phyloP scores from a whole-genome alignment of 352 stramenopile species.

The Phytophthora idaei region DNA sequence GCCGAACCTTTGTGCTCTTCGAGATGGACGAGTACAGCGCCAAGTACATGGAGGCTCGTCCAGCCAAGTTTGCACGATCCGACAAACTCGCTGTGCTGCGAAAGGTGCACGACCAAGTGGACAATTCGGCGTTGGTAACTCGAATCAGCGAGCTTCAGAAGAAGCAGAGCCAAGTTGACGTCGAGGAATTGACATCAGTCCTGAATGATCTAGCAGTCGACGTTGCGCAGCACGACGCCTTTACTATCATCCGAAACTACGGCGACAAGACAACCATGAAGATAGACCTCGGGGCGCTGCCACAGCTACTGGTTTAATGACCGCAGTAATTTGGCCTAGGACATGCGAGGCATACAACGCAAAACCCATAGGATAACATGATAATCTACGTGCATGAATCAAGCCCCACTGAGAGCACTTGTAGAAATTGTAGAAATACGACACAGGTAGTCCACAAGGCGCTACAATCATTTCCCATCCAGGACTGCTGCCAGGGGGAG shows the following conservation, averaged over 20 bases:
- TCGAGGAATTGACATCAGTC: slow-evolving; percentile 54
- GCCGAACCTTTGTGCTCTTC: slow-evolving; percentile 73
- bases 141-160: slow-evolving; percentile 40
- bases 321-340: not conserved
- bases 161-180: slow-evolving; percentile 42
- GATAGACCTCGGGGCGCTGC: slow-evolving; percentile 55
- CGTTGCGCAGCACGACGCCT: slow-evolving; percentile 65
- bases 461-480: too few species aligned
- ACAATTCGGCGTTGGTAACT: slow-evolving; percentile 33
- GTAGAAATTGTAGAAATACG: too few species aligned
- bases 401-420: too few species aligned
- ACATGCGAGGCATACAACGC: slow-evolving; percentile 3
- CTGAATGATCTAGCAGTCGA: slow-evolving; percentile 51
- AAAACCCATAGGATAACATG: not conserved
- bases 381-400: slow-evolving; percentile 1
- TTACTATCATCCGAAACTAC: slow-evolving; percentile 72
- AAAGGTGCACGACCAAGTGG: slow-evolving; percentile 56
- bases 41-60: slow-evolving; percentile 79
- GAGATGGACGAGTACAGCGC: slow-evolving; percentile 89
- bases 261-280: slow-evolving; percentile 67
- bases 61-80: slow-evolving; percentile 64
- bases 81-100: slow-evolving; percentile 69
- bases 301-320: slow-evolving; percentile 51
- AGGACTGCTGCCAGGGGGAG: too few species aligned
- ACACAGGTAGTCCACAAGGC: too few species aligned